Evolutionary conservation across 306 rosid genomes (phyloP).

Genomic region (Pterocarpus santalinus): DNA sequence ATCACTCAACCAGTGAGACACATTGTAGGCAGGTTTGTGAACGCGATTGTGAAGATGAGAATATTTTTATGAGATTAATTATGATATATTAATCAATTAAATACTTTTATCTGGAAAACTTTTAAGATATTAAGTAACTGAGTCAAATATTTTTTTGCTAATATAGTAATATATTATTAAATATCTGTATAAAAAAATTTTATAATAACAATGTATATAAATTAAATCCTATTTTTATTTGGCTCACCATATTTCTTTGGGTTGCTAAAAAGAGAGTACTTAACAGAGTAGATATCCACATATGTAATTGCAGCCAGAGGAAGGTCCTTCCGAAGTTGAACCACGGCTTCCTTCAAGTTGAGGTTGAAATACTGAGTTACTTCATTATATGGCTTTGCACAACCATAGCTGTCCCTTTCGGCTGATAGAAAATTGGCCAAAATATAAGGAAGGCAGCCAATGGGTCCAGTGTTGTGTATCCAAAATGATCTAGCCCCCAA

Average conservation of each 20-base stretch:
- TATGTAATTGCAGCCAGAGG: conserved; percentile 47
- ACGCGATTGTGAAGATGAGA: neutral
- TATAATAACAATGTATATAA: too few relatives aligned
- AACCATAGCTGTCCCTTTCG: conserved; percentile 52
- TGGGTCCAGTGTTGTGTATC: conserved; percentile 36
- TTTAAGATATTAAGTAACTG: too few relatives aligned
- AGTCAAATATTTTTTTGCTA: too few relatives aligned
- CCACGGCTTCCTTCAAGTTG: conserved; percentile 54
- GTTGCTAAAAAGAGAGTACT: too few relatives aligned
- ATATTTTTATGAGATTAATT: neutral
- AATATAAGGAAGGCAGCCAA: conserved; percentile 47
- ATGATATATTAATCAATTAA: too few relatives aligned
- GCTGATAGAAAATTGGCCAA: conserved; percentile 11
- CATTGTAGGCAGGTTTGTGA: neutral
- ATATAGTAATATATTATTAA: too few relatives aligned
- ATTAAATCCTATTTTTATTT: neutral
- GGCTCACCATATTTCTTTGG: conserved; percentile 56
- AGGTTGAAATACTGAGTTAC: conserved; percentile 62
- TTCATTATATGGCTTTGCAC: conserved; percentile 63
- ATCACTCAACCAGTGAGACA: neutral
- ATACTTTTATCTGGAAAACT: too few relatives aligned
- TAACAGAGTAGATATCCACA: too few relatives aligned
- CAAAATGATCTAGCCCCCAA: conserved; percentile 41
- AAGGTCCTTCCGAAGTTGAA: conserved; percentile 55
- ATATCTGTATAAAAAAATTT: too few relatives aligned